These are phyloP conservation scores for Comarum palustre DNA, from an alignment of 306 rosid species.

Conservation along the genomic window DNA sequence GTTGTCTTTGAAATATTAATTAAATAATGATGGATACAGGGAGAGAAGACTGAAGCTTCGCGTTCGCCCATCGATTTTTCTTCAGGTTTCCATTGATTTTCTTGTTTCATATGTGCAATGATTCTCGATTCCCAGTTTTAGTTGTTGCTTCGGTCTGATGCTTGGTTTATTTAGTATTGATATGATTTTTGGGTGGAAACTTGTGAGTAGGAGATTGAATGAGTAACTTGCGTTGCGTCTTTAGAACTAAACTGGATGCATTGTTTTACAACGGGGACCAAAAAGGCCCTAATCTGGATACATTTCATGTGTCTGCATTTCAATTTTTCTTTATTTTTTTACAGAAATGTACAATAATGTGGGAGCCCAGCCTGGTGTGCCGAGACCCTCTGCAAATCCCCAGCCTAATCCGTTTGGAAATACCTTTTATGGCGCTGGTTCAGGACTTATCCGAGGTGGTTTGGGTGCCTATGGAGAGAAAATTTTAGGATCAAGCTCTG, in stretches of 20 bases:
- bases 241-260: too few relatives aligned
- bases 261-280: too few relatives aligned
- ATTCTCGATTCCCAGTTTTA: not conserved
- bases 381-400: slow-evolving; percentile 42
- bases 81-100: not conserved
- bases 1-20: not conserved
- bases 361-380: slow-evolving; percentile 59
- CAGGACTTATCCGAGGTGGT: slow-evolving; percentile 93
- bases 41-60: slow-evolving; percentile 7
- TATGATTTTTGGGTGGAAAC: not conserved
- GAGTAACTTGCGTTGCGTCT: too few relatives aligned
- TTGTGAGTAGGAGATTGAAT: not conserved
- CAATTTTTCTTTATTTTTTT: not conserved
- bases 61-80: not conserved
- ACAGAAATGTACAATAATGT: slow-evolving; percentile 64
- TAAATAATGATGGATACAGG: not conserved
- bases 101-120: not conserved
- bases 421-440: slow-evolving; percentile 87
- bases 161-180: too few relatives aligned
- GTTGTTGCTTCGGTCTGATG: not conserved
- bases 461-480: slow-evolving; percentile 95
- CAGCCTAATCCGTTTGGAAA: slow-evolving; percentile 86
- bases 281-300: not conserved
- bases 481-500: slow-evolving; percentile 88
- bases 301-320: too few relatives aligned